Evolutionary conservation across 1,284 basidiomycete species (phyloP).

Genomic region (Sphagnurus paluster): DNA sequence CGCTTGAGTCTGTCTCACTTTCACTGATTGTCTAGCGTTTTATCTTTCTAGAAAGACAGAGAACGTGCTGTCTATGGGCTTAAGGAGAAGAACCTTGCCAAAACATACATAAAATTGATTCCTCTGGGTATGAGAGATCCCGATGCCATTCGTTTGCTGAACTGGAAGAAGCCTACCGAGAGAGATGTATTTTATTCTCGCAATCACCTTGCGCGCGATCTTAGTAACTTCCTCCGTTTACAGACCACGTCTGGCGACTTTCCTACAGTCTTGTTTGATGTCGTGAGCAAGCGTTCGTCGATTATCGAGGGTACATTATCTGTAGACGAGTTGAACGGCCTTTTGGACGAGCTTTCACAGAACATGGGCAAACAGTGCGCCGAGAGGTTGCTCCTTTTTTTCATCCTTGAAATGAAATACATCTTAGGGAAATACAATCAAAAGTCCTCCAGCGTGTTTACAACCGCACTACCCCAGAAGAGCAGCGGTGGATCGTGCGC

Average conservation of each 20-base stretch:
- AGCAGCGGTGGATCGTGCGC: constrained; percentile 90
- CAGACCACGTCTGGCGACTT: constrained; percentile 82
- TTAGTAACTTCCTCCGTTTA: constrained; percentile 2
- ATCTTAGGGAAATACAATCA: constrained; percentile 72
- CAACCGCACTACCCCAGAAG: constrained; percentile 74
- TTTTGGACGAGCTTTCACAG: constrained; percentile 75
- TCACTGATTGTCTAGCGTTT: neutral
- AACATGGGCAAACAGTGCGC: constrained; percentile 69
- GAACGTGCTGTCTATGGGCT: constrained; percentile 88
- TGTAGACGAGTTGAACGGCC: constrained; percentile 77
- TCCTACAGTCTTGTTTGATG: constrained; percentile 80
- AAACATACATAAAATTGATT: constrained; percentile 86
- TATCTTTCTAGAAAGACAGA: constrained; percentile 72
- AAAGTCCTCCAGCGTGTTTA: constrained; percentile 77
- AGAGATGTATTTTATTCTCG: constrained; percentile 44
- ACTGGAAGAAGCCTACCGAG: constrained; percentile 88
- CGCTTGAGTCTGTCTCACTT: neutral
- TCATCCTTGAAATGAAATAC: constrained; percentile 5
- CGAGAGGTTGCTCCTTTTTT: constrained; percentile 9
- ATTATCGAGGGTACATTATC: constrained; percentile 75
- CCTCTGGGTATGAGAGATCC: constrained; percentile 77
- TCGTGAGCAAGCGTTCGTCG: constrained; percentile 82
- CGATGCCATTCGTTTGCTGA: constrained; percentile 76
- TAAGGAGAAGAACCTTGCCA: constrained; percentile 90
- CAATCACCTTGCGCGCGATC: neutral